These are phyloP conservation scores for Harrya chromipes DNA, from an alignment of 768 basidiomycete genomes.

Conservation along the genomic window DNA sequence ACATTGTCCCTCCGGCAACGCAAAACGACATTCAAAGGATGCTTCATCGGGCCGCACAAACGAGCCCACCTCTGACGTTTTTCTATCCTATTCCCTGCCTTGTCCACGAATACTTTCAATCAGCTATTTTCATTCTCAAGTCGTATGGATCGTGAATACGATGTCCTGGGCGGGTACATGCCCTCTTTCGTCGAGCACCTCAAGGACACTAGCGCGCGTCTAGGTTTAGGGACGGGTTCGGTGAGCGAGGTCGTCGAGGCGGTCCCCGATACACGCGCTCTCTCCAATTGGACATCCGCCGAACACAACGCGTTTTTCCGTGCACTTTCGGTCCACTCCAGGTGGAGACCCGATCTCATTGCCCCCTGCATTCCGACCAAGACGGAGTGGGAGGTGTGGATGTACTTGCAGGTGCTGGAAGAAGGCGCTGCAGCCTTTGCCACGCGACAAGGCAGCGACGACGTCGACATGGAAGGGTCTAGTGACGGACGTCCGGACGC, in stretches of 20 bases:
- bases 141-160: conserved; percentile 13
- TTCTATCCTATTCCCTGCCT: background rate
- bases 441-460: conserved; percentile 11
- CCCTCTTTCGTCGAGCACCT: conserved; percentile 27
- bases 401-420: conserved; percentile 58
- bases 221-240: conserved; percentile 5
- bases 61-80: background rate
- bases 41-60: conserved; percentile 6
- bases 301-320: conserved; percentile 76
- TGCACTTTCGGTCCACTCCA: conserved; percentile 61
- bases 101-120: background rate
- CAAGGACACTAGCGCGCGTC: conserved; percentile 22
- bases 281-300: conserved; percentile 52
- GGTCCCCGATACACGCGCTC: background rate
- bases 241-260: background rate
- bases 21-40: conserved; percentile 11
- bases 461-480: background rate
- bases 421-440: conserved; percentile 17
- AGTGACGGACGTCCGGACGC: background rate
- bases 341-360: conserved; percentile 75
- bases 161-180: conserved; percentile 22
- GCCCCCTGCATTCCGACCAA: conserved; percentile 65
- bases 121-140: background rate
- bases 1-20: conserved; percentile 1
- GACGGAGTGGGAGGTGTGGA: conserved; percentile 61